A percentile compares a stretch with the other conserved stretches of the same genome.
Evolutionary conservation across 2,329 filamentous ascomycete genomes (phyloP).

Genomic region (Aspergillus vadensis): DNA sequence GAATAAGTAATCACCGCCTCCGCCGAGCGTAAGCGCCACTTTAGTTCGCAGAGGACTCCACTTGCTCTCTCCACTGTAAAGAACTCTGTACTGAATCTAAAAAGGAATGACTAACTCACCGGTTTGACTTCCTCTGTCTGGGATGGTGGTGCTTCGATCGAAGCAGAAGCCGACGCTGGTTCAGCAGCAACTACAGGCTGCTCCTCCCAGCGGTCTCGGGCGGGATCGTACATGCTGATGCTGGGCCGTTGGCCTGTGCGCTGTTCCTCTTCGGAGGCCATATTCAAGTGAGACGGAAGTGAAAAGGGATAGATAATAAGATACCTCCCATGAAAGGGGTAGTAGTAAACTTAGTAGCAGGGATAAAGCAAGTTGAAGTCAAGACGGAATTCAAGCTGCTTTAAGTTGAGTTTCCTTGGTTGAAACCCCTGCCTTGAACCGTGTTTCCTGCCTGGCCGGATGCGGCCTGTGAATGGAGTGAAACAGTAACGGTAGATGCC

Average conservation of each 20-base stretch:
- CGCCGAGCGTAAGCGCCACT: neutral
- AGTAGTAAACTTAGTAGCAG: no score
- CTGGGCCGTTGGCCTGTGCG: conserved; percentile 11
- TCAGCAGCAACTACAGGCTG: conserved; percentile 5
- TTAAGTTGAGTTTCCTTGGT: conserved; percentile 18
- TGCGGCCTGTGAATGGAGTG: conserved; percentile 11
- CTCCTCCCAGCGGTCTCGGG: conserved; percentile 28
- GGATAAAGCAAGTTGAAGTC: neutral
- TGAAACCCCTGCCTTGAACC: conserved; percentile 16
- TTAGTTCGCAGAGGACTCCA: no score
- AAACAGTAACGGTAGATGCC: no score
- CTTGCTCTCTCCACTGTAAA: no score
- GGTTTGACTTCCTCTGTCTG: neutral
- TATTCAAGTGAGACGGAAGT: conserved; percentile 3
- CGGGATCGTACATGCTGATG: conserved; percentile 27
- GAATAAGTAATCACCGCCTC: conserved; percentile 1
- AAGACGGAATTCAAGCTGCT: neutral
- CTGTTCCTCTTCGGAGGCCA: conserved; percentile 13
- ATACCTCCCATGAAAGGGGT: neutral
- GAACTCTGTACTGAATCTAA: no score
- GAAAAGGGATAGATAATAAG: neutral
- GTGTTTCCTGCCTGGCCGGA: conserved; percentile 22
- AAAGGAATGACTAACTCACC: no score
- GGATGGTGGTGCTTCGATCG: neutral
- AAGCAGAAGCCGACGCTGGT: neutral